Evolutionary conservation across 2,329 filamentous ascomycete genomes (phyloP), one percentile per base, ranked within the genome.

Genomic region (Aspergillus jensenii): DNA sequence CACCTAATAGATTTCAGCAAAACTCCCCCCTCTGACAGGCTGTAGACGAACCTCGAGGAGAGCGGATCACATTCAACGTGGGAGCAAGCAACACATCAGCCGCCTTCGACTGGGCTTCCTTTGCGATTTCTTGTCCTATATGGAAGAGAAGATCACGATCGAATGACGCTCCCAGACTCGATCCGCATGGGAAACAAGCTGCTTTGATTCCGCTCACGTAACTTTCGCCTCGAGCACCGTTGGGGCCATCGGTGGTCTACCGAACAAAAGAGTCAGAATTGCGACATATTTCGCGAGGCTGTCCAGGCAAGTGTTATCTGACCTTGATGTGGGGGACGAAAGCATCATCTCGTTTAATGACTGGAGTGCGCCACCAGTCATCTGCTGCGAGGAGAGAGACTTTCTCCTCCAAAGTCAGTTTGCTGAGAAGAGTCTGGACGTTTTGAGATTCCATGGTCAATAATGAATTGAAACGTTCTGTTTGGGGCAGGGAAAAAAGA

Each of bases 311-410:
- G 23, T 7, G 23, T 25, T 15, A 27, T 21, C 44, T 14, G 23
- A 19, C 43, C 17, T 46, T 44, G 31, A 53, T 23, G n/a, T 53
- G 51, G 4, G 51, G 40, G 14, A 53, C 51, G 14, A 45, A 53
- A 23, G 46, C 40, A 31, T 53, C 40, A 4, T 45, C 40, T 6
- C 51, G 51, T 19, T 53, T 14, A 14, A 53, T 53, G 23, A 53
- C 51, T n/a, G n/a, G 52, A 21, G 52, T 54, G 27, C 52, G 52
- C 52, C 52, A 54, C 52, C 52, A 54, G 33, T 54, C 43, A 12
- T 25, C 33, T 14, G 52, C 52, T 23, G 52, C 40, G 25, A 54
- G 52, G n/a, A 54, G 31, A 35, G 40, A 54, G 27, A 54, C 43
- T 33, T 53, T 53, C 19, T 53, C 51, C 4, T 53, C 40, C 3